Conservation (phyloP, 2,329 filamentous ascomycete species). For the Neofusicoccum cordaticola region DNA sequence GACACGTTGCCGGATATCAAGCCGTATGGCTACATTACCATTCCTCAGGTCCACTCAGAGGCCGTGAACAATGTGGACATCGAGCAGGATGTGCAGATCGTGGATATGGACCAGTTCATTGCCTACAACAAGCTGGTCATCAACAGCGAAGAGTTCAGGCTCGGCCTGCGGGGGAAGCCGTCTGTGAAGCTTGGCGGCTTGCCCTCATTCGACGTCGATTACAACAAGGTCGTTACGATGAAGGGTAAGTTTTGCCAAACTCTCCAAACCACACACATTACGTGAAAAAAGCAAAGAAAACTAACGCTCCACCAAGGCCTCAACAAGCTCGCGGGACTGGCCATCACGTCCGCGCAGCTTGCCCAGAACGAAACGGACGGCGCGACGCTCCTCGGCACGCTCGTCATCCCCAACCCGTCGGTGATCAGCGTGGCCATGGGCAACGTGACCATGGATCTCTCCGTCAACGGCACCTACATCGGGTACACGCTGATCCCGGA, state of each 20-base stretch:
- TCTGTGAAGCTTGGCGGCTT: slow-evolving; percentile 51
- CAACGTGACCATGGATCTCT: slow-evolving; percentile 61
- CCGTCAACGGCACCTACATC: slow-evolving; percentile 50
- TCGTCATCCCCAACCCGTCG: slow-evolving; percentile 63
- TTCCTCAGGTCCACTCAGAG: slow-evolving; percentile 44
- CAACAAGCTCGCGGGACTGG: slow-evolving; percentile 55
- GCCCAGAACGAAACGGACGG: slow-evolving; percentile 39
- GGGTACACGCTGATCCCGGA: slow-evolving; percentile 59
- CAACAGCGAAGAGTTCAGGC: slow-evolving; percentile 46
- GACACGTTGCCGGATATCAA: slow-evolving; percentile 29
- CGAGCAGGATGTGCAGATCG: slow-evolving; percentile 45
- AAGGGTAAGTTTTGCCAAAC: slow-evolving; percentile 44
- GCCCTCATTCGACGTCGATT: slow-evolving; percentile 51
- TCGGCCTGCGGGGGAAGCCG: slow-evolving; percentile 53
- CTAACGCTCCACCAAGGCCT: slow-evolving; percentile 43
- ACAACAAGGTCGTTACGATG: slow-evolving; percentile 57
- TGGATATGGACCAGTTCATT: slow-evolving; percentile 45
- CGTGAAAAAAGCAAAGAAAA: neutral
- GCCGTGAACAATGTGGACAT: slow-evolving; percentile 40
- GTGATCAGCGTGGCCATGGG: slow-evolving; percentile 65
- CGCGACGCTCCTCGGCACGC: slow-evolving; percentile 61
- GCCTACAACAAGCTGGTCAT: slow-evolving; percentile 51
- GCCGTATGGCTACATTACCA: slow-evolving; percentile 45
- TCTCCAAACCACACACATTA: too few species aligned
- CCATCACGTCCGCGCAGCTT: slow-evolving; percentile 38